Evolutionary conservation across 306 rosid species (phyloP), one percentile per base, ranked within the genome.

Genomic region (Lathyrus oleraceus): DNA sequence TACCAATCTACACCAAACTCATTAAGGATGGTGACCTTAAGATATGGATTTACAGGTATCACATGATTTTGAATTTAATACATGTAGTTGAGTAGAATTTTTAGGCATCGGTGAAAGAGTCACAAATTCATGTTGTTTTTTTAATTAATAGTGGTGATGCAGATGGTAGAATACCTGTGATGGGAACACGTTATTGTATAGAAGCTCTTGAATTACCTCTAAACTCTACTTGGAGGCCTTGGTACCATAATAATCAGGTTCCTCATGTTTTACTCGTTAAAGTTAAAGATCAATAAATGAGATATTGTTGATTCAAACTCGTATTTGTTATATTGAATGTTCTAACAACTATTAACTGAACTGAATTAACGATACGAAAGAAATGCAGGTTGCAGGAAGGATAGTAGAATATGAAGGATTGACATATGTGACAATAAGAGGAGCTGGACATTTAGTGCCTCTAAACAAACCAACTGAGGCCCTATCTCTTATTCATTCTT

Each of bases 21-120:
- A 67, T 67, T 59, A 79, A 79, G 75, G 83, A 83, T 48, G 85
- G 86, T 48, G 86, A 81, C 2, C 85, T 85, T 57, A 79, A 85
- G 72, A 82, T 85, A 45, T 85, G 89, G 89, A 56, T 85, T 67
- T 85, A 82, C 75, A 85, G 89, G 89, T 85, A 69, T 68, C n/a
- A 14, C 25, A 32, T 32, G 25, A 2, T 4, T 60, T 48, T 10
- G 28, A 28, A 23, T 4, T 48, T 28, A 43, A 16, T 32, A 30
- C 28, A 43, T 3, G 51, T 12, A 20, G 28, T 47, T 68, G 69
- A 42, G 72, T 72, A 36, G 70, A 73, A 57, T 16, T 54, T 9
- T 27, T 28, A 65, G 57, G 28, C 74, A 69, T 73, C 5, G 67
- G 79, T 42, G 40, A 69, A 78, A 74, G 74, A 20, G 69, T 78